Conservation (phyloP, 192 early-diverging fungal genomes). For the Coemansia sp. region DNA sequence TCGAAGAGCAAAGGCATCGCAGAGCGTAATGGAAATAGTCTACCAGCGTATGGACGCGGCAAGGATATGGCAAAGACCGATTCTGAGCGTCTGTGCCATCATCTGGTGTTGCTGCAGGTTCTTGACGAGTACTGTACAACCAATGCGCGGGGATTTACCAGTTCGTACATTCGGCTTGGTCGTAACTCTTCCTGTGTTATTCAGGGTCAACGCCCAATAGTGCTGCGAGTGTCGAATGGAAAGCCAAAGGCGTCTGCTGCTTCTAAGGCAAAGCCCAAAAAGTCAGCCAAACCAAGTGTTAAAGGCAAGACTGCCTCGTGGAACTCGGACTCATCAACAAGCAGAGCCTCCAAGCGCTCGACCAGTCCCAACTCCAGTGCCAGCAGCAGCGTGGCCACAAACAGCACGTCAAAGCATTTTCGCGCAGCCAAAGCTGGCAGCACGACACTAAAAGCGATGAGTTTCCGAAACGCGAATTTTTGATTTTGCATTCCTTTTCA, state of each 20-base stretch:
- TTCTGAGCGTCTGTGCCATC: constrained; percentile 70
- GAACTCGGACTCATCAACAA: constrained; percentile 4
- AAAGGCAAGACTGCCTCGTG: constrained; percentile 10
- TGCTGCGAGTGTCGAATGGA: constrained; percentile 41
- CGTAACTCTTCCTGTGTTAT: constrained; percentile 49
- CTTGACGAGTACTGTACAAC: constrained; percentile 64
- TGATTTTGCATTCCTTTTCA: constrained; percentile 8
- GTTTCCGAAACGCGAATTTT: constrained; percentile 13
- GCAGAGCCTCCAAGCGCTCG: not conserved
- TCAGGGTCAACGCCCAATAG: constrained; percentile 52
- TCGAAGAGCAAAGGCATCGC: constrained; percentile 58
- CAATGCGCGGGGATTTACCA: constrained; percentile 64
- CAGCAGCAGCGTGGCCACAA: constrained; percentile 18
- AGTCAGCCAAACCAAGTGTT: not conserved
- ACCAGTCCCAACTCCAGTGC: not conserved
- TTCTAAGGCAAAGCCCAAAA: constrained; percentile 10
- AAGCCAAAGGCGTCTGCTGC: constrained; percentile 12
- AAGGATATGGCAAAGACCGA: constrained; percentile 58
- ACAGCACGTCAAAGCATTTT: constrained; percentile 40
- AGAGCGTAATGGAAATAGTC: constrained; percentile 51
- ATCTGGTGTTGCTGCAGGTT: constrained; percentile 62
- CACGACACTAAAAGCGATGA: constrained; percentile 33
- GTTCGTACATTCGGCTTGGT: constrained; percentile 60
- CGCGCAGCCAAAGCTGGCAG: constrained; percentile 6
- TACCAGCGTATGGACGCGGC: constrained; percentile 61